These are phyloP conservation scores for Diutina rugosa DNA, from an alignment of 1,139 yeast genomes.

Conservation along the genomic window DNA sequence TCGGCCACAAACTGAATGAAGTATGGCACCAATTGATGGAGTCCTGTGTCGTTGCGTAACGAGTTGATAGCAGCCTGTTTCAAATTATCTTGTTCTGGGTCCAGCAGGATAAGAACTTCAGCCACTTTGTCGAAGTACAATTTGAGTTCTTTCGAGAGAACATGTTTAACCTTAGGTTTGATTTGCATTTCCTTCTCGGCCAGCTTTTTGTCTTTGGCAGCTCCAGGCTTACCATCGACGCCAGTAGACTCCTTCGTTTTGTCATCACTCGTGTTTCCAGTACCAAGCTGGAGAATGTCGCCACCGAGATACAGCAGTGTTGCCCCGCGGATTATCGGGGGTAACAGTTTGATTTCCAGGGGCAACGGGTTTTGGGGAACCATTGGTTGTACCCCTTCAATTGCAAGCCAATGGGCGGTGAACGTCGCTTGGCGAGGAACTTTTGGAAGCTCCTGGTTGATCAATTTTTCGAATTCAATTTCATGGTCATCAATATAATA, in stretches of 20 bases:
- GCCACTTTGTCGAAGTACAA: constrained; percentile 86
- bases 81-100: constrained; percentile 44
- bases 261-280: constrained; percentile 8
- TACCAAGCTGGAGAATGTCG: neutral
- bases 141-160: constrained; percentile 85
- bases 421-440: constrained; percentile 88
- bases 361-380: constrained; percentile 94
- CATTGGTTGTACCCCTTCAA: constrained; percentile 97
- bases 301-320: constrained; percentile 32
- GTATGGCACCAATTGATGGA: constrained; percentile 93
- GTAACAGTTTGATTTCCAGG: constrained; percentile 52
- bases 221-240: constrained; percentile 8
- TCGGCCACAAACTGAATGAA: constrained; percentile 94
- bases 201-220: constrained; percentile 12
- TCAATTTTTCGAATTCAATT: constrained; percentile 84
- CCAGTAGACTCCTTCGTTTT: constrained; percentile 8
- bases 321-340: constrained; percentile 63
- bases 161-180: constrained; percentile 93
- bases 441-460: constrained; percentile 89
- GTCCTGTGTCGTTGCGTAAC: constrained; percentile 82
- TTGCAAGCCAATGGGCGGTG: constrained; percentile 97
- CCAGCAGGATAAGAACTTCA: constrained; percentile 56
- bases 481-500: constrained; percentile 88
- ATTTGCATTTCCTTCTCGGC: constrained; percentile 57
- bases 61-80: constrained; percentile 75